A percentile compares a stretch with the other conserved stretches of the same genome.
These are phyloP conservation scores for Diddensiella caesifluorescens DNA, from an alignment of 805 yeast species.

Conservation along the genomic window DNA sequence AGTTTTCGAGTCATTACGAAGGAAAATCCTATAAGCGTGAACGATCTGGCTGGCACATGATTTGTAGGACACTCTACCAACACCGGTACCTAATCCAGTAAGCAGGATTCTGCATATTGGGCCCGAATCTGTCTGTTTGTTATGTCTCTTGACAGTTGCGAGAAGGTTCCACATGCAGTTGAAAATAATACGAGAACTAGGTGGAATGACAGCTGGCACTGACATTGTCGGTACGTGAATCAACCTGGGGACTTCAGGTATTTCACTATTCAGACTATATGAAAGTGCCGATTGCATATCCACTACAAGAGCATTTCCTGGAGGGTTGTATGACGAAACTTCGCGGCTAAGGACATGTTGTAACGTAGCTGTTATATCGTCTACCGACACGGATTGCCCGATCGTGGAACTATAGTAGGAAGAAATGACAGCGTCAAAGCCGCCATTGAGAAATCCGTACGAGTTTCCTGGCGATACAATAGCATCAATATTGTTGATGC, in stretches of 20 bases:
- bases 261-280: conserved; percentile 21
- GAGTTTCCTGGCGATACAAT: conserved; percentile 51
- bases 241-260: conserved; percentile 27
- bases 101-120: conserved; percentile 29
- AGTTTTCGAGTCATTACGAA: background rate
- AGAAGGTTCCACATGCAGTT: conserved; percentile 38
- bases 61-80: conserved; percentile 32
- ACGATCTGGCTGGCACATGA: conserved; percentile 35
- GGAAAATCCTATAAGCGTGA: conserved; percentile 26
- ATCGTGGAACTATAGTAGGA: conserved; percentile 21
- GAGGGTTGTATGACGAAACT: conserved; percentile 33
- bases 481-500: conserved; percentile 15
- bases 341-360: conserved; percentile 12
- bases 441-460: conserved; percentile 47
- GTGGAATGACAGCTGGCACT: conserved; percentile 26
- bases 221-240: conserved; percentile 40
- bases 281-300: conserved; percentile 24
- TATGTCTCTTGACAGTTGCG: conserved; percentile 19
- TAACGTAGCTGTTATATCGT: conserved; percentile 13
- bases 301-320: conserved; percentile 30
- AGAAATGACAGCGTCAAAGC: conserved; percentile 42
- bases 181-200: conserved; percentile 28
- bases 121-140: conserved; percentile 1
- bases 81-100: conserved; percentile 40
- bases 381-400: conserved; percentile 19